Conservation (phyloP, 2,329 filamentous ascomycete species). For the Phialocephala sp. region DNA sequence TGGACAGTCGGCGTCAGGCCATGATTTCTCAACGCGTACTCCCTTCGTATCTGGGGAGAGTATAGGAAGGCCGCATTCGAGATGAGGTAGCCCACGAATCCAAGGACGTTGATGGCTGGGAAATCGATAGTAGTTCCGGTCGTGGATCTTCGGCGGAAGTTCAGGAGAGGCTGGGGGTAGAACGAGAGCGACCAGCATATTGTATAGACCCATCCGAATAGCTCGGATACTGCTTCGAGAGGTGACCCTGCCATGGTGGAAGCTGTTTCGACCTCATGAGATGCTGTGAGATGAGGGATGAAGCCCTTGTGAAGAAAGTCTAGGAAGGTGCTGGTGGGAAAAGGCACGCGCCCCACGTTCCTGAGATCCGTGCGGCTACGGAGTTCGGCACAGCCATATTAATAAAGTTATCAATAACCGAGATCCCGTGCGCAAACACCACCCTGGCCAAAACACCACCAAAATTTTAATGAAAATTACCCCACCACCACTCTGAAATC, state of each 20-base stretch:
- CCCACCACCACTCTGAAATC: no score
- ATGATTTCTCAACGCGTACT: conserved; percentile 83
- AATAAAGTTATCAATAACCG: conserved; percentile 25
- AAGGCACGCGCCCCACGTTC: conserved; percentile 5
- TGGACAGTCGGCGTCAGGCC: conserved; percentile 82
- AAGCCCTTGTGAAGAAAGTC: background rate
- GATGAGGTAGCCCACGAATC: conserved; percentile 76
- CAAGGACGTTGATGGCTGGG: conserved; percentile 73
- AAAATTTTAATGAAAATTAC: no score
- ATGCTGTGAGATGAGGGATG: background rate
- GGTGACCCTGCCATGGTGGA: conserved; percentile 44
- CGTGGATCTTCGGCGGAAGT: conserved; percentile 77
- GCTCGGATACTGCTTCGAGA: conserved; percentile 56
- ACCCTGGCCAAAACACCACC: no score
- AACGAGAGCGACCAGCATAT: conserved; percentile 86
- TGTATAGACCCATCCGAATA: conserved; percentile 79
- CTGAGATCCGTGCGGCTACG: background rate
- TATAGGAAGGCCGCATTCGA: conserved; percentile 80
- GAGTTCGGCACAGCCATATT: background rate
- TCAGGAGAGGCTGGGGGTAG: conserved; percentile 88
- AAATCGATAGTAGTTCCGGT: conserved; percentile 88
- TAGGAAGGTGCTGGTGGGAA: no score
- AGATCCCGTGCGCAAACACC: no score
- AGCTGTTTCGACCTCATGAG: conserved; percentile 20
- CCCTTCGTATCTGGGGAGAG: conserved; percentile 74